Evolutionary conservation across 2,329 filamentous ascomycete species (phyloP).

Genomic region (Nemania diffusa): DNA sequence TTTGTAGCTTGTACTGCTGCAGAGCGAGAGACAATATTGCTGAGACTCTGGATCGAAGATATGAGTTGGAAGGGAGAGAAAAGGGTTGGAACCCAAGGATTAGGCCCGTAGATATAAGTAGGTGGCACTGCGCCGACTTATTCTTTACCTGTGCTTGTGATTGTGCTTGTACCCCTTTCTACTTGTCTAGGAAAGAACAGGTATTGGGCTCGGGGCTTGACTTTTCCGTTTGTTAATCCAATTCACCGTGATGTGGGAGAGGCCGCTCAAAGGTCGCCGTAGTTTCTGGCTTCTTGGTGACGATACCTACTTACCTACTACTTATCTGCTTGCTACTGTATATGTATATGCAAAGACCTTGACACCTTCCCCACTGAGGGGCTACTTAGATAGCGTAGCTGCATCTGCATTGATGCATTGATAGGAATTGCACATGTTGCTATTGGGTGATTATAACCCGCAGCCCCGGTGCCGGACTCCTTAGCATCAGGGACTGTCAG

Average conservation of each 20-base stretch:
- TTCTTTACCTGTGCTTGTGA: not conserved
- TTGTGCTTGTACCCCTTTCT: not conserved
- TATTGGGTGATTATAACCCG: conserved; percentile 10
- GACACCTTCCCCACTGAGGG: conserved; percentile 18
- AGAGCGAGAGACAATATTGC: not conserved
- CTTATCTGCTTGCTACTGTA: too few relatives aligned
- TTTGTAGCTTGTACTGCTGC: not conserved
- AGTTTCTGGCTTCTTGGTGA: not conserved
- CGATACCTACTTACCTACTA: not conserved
- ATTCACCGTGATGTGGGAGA: conserved; percentile 5
- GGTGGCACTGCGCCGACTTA: not conserved
- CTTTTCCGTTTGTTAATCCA: not conserved
- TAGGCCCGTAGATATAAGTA: not conserved
- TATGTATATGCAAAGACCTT: conserved; percentile 14
- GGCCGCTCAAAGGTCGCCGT: conserved; percentile 1
- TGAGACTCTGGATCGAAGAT: not conserved
- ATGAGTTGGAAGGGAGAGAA: not conserved
- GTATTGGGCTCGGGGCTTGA: not conserved
- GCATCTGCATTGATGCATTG: conserved; percentile 1
- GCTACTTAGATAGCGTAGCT: conserved; percentile 10
- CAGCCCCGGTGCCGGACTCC: conserved; percentile 1
- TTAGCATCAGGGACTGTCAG: conserved; percentile 1
- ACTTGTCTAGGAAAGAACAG: not conserved
- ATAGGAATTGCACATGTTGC: not conserved
- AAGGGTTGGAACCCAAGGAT: not conserved